Base-by-base conservation (phyloP, 164 flowering plant species). In the Cinnamomum micranthum region DNA sequence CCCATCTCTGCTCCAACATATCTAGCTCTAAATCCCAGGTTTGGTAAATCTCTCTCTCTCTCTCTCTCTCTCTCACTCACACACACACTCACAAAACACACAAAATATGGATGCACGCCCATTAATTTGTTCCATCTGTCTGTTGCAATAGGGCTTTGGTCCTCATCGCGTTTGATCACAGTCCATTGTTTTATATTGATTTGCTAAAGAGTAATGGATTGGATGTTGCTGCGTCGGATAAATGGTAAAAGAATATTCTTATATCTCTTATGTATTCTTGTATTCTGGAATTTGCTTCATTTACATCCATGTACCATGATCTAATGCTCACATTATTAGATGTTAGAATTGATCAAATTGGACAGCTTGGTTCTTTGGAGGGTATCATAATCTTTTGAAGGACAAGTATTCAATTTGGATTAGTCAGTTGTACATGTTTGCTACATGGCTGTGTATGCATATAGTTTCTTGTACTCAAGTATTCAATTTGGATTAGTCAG, bases 21-120 rank as follows among this genome's bases (percentile, higher is more conserved):
- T 74, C 84, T 63, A 84, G 92, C 35, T 86, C 79, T 67, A 93
- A 91, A 81, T 86, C 95, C 1, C 93, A 93, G 71, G 84, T 95
- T 6, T 79, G 81, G 98, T 93, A 2, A 70, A 75, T 80, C 70
- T 47, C 15, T 22, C 25, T 51, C 68, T 55, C 50, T 24, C 28
- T 24, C 47, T 79, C 72, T 47, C 17, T 22, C n/a, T 47, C 65
- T 50, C 31, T 12, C n/a, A n/a, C n/a, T n/a, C n/a, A n/a, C n/a
- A n/a, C n/a, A n/a, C n/a, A n/a, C n/a, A n/a, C n/a, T n/a, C 28
- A 27, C 28, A 4, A 31, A 4, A 15, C 3, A 27, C 22, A 6
- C 33, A 20, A 55, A 35, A 19, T 14, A 51, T 71, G 19, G 33
- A 2, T 59, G 55, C 31, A 12, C 1, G 2, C 59, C 25, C n/a